phyloP scores from a whole-genome alignment of 805 yeast species.

The Candida sanyiensis region DNA sequence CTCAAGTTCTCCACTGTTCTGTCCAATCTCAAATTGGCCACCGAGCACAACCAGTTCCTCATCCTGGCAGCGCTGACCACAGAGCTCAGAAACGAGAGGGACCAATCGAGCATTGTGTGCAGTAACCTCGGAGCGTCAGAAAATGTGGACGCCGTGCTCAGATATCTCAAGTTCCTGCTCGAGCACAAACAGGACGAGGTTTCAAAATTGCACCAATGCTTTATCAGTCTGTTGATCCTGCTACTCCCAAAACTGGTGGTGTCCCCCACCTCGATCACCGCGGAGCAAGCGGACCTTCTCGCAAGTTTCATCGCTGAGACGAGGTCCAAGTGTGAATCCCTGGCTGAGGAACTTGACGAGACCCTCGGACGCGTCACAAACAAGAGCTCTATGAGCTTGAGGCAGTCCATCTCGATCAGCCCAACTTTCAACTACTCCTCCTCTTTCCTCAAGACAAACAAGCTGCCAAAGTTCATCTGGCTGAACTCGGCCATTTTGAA shows the following conservation, averaged over 20 bases:
- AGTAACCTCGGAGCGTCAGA: constrained; percentile 17
- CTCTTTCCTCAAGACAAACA: constrained; percentile 21
- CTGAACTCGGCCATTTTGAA: constrained; percentile 30
- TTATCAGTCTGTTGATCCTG: constrained; percentile 12
- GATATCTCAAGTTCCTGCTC: constrained; percentile 12
- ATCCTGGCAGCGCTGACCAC: constrained; percentile 15
- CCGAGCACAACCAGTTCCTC: constrained; percentile 16
- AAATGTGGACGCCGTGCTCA: constrained; percentile 8
- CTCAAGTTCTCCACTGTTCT: constrained; percentile 15
- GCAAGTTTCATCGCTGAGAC: constrained; percentile 9
- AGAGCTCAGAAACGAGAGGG: constrained; percentile 12
- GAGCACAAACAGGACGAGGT: constrained; percentile 3
- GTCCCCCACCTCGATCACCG: constrained; percentile 4
- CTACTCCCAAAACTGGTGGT: constrained; percentile 11
- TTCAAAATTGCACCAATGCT: constrained; percentile 6
- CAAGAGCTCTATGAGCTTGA: constrained; percentile 14
- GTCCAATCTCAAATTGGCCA: constrained; percentile 9
- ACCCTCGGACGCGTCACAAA: constrained; percentile 12
- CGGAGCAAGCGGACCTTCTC: constrained; percentile 13
- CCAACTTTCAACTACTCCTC: constrained; percentile 2
- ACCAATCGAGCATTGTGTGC: constrained; percentile 9
- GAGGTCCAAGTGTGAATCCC: constrained; percentile 5
- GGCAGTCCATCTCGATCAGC: constrained; percentile 11
- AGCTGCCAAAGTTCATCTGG: constrained; percentile 29
- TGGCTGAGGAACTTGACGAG: constrained; percentile 16